Conservation (phyloP, 352 stramenopile species). For the Globisporangium emineosum region DNA sequence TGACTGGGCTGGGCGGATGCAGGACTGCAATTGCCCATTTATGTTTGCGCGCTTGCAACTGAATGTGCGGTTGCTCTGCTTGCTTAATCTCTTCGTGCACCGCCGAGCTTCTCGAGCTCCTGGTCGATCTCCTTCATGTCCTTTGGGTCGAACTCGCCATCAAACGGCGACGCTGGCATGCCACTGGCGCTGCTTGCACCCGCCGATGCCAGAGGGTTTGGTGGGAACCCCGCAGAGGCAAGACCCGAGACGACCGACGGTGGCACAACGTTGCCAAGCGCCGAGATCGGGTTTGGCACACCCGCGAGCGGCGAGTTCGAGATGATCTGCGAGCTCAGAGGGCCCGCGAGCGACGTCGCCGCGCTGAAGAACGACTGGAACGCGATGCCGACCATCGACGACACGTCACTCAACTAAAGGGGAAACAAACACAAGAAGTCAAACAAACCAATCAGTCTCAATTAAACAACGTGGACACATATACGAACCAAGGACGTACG, state of each 20-base stretch:
- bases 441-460: no score
- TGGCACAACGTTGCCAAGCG: constrained; percentile 48
- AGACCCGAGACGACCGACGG: constrained; percentile 43
- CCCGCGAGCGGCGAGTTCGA: constrained; percentile 59
- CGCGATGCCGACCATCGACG: constrained; percentile 75
- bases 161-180: constrained; percentile 16
- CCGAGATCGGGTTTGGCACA: constrained; percentile 78
- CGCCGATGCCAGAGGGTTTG: constrained; percentile 28
- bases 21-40: constrained; percentile 2
- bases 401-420: constrained; percentile 58
- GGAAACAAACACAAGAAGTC: neutral
- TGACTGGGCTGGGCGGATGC: neutral
- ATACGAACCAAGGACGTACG: constrained; percentile 32
- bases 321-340: constrained; percentile 61
- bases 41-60: no score
- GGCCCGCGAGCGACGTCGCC: constrained; percentile 72
- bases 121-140: constrained; percentile 65
- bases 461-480: neutral
- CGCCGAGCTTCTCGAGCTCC: constrained; percentile 69
- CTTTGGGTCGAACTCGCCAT: constrained; percentile 46
- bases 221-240: constrained; percentile 32
- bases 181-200: constrained; percentile 1
- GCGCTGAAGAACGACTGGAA: constrained; percentile 77
- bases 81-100: constrained; percentile 25
- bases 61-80: constrained; percentile 9